Evolutionary conservation across 1,139 yeast species (phyloP), one percentile per base, ranked within the genome.

Genomic region (Geotrichum reessii): DNA sequence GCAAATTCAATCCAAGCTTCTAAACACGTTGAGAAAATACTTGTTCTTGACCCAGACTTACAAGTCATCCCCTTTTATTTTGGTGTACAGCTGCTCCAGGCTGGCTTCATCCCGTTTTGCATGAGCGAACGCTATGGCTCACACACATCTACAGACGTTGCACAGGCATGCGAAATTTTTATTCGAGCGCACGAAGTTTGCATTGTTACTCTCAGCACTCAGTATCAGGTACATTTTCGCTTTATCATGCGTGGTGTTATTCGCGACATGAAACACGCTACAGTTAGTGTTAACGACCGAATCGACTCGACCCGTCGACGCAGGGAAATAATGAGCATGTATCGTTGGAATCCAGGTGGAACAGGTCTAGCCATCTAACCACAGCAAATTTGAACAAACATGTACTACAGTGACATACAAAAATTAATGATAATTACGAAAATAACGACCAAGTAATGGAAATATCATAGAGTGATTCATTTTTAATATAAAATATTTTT

Each of bases 171-270:
- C 56, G 73, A 71, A 57, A 63, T 67, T 5, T 65, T 69, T 47
- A 70, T 70, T 3, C 65, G 72, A 7, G 73, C 73, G 5, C 73
- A 70, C 53, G 73, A 70, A 55, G 73, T 69, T 21, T 69, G 73
- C 53, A 68, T 70, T 52, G 71, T 67, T 24, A 71, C 73, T 2
- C 63, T 70, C 22, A 70, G 66, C 54, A 71, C 73, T 1, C 71
- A 69, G 55, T 70, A 70, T 50, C 73, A 70, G 61, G 66, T 72
- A 25, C 69, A 69, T 49, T 70, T 69, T 60, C 55, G 73, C 31
- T 62, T 66, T 22, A 68, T 70, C 17, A 66, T 70, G 68, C 62
- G 73, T 2, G 68, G 71, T 37, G 70, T 70, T 37, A 66, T 65
- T 21, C 50, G 58, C 8, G 60, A 57, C 28, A 55, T 57, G 59